Percentiles rank a stretch among this genome's conserved stretches.
phyloP scores from a whole-genome alignment of 257 asterid species.

The Jacaranda copaia region DNA sequence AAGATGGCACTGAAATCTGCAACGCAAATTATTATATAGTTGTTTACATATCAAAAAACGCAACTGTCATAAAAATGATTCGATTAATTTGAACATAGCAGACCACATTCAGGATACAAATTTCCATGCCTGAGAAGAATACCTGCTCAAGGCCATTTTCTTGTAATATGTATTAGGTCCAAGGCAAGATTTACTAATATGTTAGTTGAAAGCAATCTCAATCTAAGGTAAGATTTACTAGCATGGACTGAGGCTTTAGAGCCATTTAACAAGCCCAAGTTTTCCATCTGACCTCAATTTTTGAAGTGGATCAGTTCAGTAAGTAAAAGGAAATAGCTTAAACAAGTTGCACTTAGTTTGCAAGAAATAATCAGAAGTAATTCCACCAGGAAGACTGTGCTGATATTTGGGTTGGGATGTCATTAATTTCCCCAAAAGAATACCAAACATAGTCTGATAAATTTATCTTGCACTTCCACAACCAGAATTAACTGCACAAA shows the following conservation, averaged over 20 bases:
- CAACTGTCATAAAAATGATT: neutral
- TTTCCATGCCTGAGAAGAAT: neutral
- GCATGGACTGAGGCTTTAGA: neutral
- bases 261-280: neutral
- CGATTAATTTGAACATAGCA: neutral
- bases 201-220: too few species aligned
- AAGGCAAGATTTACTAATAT: slow-evolving; percentile 9
- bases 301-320: neutral
- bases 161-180: slow-evolving; percentile 2
- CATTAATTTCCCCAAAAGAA: too few species aligned
- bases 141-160: neutral
- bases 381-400: too few species aligned
- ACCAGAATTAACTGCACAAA: too few species aligned
- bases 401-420: too few species aligned
- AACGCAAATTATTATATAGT: too few species aligned
- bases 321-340: too few species aligned
- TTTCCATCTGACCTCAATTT: neutral
- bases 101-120: neutral
- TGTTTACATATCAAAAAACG: neutral
- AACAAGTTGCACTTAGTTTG: too few species aligned
- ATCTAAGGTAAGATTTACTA: slow-evolving; percentile 15
- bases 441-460: too few species aligned
- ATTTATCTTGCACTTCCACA: too few species aligned
- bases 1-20: too few species aligned
- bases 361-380: too few species aligned